These are phyloP conservation scores for Magnaporthales sp. DNA, from an alignment of 2,329 filamentous ascomycete species.

Conservation along the genomic window DNA sequence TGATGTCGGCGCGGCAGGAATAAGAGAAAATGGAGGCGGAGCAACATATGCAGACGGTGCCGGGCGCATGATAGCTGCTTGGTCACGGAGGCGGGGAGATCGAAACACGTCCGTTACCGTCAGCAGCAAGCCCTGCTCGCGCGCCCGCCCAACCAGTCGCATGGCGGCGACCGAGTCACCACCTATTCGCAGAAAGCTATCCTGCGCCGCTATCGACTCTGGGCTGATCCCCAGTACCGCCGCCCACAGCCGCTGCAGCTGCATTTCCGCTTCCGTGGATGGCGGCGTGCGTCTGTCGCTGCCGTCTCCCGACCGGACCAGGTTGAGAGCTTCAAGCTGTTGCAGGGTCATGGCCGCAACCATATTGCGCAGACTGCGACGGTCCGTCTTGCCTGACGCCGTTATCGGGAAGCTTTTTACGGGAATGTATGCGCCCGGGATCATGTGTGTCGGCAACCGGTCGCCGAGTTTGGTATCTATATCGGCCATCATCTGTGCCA, in stretches of 20 bases:
- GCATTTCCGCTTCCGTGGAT: conserved; percentile 6
- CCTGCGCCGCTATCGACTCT: conserved; percentile 11
- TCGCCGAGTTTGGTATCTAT: conserved; percentile 13
- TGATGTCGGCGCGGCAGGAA: no score
- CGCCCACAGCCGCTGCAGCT: conserved; percentile 7
- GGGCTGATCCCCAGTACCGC: conserved; percentile 8
- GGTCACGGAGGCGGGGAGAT: neutral
- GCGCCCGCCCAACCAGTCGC: conserved; percentile 32
- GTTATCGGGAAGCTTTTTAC: conserved; percentile 14
- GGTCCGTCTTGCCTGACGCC: conserved; percentile 18
- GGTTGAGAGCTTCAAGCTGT: conserved; percentile 6
- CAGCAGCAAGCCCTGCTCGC: conserved; percentile 9
- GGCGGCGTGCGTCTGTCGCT: neutral
- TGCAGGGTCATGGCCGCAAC: conserved; percentile 4
- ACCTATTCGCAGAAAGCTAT: conserved; percentile 26
- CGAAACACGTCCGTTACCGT: neutral
- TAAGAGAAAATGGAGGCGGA: no score
- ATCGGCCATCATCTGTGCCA: neutral
- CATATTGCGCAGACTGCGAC: conserved; percentile 12
- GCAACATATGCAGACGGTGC: no score
- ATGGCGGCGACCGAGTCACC: conserved; percentile 30
- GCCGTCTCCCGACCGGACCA: conserved; percentile 1
- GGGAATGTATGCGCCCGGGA: conserved; percentile 16
- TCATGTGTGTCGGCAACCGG: conserved; percentile 17
- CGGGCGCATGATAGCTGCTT: neutral